Conservation (phyloP, 495 filamentous ascomycete species). For the Ramalina intermedia region DNA sequence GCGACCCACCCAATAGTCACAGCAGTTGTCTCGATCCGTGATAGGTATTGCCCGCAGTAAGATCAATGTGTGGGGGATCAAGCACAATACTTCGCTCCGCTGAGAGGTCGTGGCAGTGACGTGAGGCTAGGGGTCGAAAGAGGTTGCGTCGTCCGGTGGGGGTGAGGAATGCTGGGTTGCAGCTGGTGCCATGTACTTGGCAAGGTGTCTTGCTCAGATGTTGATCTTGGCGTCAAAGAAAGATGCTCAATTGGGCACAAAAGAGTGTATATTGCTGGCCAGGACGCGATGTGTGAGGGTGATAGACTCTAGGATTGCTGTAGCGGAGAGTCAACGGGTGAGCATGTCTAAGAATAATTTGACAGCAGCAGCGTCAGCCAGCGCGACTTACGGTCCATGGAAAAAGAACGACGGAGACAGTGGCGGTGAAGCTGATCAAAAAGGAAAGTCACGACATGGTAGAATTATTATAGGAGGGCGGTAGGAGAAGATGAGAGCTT, state of each 20-base stretch:
- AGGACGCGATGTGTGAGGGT: background rate
- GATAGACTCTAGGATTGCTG: background rate
- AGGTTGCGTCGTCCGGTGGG: too few relatives aligned
- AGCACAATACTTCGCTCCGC: too few relatives aligned
- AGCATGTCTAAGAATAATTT: background rate
- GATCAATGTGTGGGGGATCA: too few relatives aligned
- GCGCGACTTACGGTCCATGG: constrained; percentile 1
- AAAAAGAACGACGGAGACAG: constrained; percentile 4
- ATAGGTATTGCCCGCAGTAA: too few relatives aligned
- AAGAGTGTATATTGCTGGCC: background rate
- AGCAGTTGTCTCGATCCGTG: too few relatives aligned
- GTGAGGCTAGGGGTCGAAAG: too few relatives aligned
- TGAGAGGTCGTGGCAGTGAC: too few relatives aligned
- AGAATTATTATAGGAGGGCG: background rate
- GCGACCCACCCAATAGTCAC: too few relatives aligned
- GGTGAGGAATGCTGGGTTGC: constrained; percentile 12
- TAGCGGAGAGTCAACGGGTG: background rate
- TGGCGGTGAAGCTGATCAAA: constrained; percentile 12
- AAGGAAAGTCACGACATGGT: background rate
- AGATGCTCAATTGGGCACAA: background rate
- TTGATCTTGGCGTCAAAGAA: background rate
- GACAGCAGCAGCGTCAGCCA: background rate
- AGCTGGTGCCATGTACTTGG: constrained; percentile 4
- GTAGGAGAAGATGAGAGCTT: background rate
- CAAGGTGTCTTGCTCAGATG: background rate